phyloP scores from a whole-genome alignment of 2,329 filamentous ascomycete species.

The Aspergillus fumigatus region DNA sequence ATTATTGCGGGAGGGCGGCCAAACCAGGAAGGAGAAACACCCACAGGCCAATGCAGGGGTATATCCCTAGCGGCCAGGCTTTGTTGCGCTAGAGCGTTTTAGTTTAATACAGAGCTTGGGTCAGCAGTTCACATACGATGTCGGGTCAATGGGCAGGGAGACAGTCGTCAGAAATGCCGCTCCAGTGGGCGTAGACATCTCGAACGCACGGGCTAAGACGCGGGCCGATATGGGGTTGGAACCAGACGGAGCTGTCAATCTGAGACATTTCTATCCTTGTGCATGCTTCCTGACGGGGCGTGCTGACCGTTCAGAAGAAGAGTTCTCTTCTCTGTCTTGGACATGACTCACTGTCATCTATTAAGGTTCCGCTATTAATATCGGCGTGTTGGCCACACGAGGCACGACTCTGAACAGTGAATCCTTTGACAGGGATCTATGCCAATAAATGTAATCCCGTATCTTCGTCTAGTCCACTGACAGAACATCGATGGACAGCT shows the following conservation, averaged over 20 bases:
- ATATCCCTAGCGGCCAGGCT: slow-evolving; percentile 2
- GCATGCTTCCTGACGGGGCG: background rate
- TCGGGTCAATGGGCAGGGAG: slow-evolving; percentile 1
- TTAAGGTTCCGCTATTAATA: too few relatives aligned
- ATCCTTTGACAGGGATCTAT: too few relatives aligned
- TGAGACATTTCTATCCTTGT: background rate
- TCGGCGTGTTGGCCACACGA: too few relatives aligned
- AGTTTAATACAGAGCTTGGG: background rate
- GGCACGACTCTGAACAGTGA: too few relatives aligned
- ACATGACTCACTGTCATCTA: too few relatives aligned
- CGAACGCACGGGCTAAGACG: background rate
- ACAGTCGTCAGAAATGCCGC: background rate
- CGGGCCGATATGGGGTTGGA: background rate
- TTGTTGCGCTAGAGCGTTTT: background rate
- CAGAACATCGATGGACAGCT: too few relatives aligned
- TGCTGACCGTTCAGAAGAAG: background rate
- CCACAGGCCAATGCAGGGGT: slow-evolving; percentile 4
- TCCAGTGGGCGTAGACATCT: background rate
- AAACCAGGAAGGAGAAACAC: slow-evolving; percentile 1
- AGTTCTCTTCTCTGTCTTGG: too few relatives aligned
- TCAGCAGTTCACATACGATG: background rate
- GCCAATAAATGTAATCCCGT: too few relatives aligned
- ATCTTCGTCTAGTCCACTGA: too few relatives aligned
- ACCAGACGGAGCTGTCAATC: slow-evolving; percentile 2
- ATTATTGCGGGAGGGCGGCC: background rate